These are phyloP conservation scores for Colletotrichum paranaense DNA, from an alignment of 2,329 filamentous ascomycete species.

Conservation along the genomic window DNA sequence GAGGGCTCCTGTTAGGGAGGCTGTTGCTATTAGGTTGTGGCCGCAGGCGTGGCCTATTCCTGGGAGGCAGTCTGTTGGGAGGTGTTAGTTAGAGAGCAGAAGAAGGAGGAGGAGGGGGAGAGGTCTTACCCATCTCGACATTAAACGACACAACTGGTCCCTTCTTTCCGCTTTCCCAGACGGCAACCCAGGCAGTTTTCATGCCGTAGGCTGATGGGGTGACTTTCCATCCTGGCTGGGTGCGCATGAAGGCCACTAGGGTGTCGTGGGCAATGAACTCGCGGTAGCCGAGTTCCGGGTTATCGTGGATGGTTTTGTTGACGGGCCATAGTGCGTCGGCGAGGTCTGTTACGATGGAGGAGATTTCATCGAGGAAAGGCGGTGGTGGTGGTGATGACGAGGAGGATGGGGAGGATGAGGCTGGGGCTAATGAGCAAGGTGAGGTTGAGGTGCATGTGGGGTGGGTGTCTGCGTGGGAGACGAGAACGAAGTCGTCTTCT, in stretches of 20 bases:
- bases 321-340: constrained; percentile 34
- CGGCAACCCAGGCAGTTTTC: constrained; percentile 63
- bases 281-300: constrained; percentile 44
- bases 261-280: constrained; percentile 49
- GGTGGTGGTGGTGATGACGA: neutral
- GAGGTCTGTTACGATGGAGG: constrained; percentile 13
- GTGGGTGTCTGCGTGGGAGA: constrained; percentile 22
- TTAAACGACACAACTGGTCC: constrained; percentile 60
- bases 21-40: constrained; percentile 64
- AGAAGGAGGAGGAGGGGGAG: neutral
- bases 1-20: constrained; percentile 58
- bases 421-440: too few relatives aligned
- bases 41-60: constrained; percentile 65
- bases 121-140: constrained; percentile 55
- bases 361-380: constrained; percentile 19
- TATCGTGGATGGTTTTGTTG: constrained; percentile 38
- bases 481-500: constrained; percentile 20
- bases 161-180: constrained; percentile 56
- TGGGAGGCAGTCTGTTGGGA: constrained; percentile 56
- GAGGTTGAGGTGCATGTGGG: too few relatives aligned
- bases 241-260: constrained; percentile 59
- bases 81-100: constrained; percentile 28
- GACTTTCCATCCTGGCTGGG: constrained; percentile 59
- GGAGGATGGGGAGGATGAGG: neutral
- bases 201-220: constrained; percentile 62